These are phyloP conservation scores for Raffaelea arxii DNA, from an alignment of 2,329 filamentous ascomycete genomes.

Conservation along the genomic window DNA sequence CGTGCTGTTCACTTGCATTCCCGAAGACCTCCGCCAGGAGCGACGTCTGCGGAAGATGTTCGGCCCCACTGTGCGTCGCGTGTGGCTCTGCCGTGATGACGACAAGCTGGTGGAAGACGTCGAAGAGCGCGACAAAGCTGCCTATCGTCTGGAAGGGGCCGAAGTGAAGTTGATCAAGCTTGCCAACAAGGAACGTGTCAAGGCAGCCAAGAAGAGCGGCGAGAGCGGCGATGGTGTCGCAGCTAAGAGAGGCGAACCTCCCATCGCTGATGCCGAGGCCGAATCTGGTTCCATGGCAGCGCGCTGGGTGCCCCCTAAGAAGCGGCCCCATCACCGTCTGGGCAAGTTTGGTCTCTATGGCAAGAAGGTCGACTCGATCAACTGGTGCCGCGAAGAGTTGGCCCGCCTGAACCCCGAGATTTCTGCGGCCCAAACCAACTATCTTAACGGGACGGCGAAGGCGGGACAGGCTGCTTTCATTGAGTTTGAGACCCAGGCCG, in stretches of 20 bases:
- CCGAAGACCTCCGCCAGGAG: slow-evolving; percentile 66
- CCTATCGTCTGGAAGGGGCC: slow-evolving; percentile 73
- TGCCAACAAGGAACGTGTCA: slow-evolving; percentile 63
- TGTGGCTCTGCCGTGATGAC: slow-evolving; percentile 76
- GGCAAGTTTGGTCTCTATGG: slow-evolving; percentile 62
- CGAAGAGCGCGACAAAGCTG: slow-evolving; percentile 68
- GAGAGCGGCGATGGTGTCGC: slow-evolving; percentile 23
- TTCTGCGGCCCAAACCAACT: slow-evolving; percentile 55
- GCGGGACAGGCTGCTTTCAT: slow-evolving; percentile 76
- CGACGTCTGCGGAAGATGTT: slow-evolving; percentile 72
- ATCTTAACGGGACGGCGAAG: slow-evolving; percentile 54
- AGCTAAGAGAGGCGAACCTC: slow-evolving; percentile 16
- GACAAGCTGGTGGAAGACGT: slow-evolving; percentile 72
- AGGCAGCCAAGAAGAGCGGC: slow-evolving; percentile 54
- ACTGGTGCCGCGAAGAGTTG: slow-evolving; percentile 75
- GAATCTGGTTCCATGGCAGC: slow-evolving; percentile 64
- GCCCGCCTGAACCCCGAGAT: slow-evolving; percentile 65
- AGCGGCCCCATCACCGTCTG: slow-evolving; percentile 66
- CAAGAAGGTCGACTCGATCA: slow-evolving; percentile 89
- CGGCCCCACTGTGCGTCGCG: slow-evolving; percentile 66
- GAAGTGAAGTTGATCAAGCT: slow-evolving; percentile 77
- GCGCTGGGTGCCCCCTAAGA: slow-evolving; percentile 63
- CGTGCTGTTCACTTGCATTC: slow-evolving; percentile 82
- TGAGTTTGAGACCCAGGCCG: slow-evolving; percentile 73
- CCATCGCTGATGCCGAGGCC: slow-evolving; percentile 40